phyloP scores from a whole-genome alignment of 2,329 filamentous ascomycete species.

The Sporothrix luriei region DNA sequence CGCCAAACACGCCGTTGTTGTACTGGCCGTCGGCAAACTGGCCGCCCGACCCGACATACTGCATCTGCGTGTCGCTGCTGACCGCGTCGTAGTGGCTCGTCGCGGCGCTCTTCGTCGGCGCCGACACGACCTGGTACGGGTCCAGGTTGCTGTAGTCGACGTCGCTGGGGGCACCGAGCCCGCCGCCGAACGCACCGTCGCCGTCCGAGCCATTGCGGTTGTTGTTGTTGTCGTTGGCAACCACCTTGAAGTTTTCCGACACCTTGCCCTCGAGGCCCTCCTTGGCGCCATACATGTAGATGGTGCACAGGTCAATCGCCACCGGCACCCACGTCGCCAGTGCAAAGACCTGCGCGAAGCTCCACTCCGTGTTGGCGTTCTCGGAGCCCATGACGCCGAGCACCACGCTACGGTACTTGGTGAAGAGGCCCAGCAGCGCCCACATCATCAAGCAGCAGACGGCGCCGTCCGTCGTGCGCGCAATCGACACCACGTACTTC shows the following conservation, averaged over 20 bases:
- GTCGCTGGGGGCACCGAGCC: background rate
- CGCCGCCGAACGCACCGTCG: background rate
- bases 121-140: conserved; percentile 1
- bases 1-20: background rate
- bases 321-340: conserved; percentile 42
- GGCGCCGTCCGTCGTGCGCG: conserved; percentile 32
- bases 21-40: conserved; percentile 11
- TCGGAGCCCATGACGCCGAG: conserved; percentile 31
- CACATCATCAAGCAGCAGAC: conserved; percentile 39
- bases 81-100: conserved; percentile 1
- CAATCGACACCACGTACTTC: conserved; percentile 19
- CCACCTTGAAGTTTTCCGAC: conserved; percentile 18
- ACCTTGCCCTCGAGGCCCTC: conserved; percentile 25
- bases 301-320: conserved; percentile 38
- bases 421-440: conserved; percentile 40
- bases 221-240: background rate
- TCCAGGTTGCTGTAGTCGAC: conserved; percentile 14
- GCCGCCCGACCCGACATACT: background rate
- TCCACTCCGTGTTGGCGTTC: conserved; percentile 39
- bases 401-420: conserved; percentile 37
- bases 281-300: conserved; percentile 36
- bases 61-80: conserved; percentile 17
- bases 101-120: background rate
- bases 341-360: conserved; percentile 42
- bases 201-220: background rate